Percentiles rank a stretch among this genome's conserved stretches.
Evolutionary conservation across 176 grass and related monocot species (phyloP).

Genomic region (Guadua angustifolia): DNA sequence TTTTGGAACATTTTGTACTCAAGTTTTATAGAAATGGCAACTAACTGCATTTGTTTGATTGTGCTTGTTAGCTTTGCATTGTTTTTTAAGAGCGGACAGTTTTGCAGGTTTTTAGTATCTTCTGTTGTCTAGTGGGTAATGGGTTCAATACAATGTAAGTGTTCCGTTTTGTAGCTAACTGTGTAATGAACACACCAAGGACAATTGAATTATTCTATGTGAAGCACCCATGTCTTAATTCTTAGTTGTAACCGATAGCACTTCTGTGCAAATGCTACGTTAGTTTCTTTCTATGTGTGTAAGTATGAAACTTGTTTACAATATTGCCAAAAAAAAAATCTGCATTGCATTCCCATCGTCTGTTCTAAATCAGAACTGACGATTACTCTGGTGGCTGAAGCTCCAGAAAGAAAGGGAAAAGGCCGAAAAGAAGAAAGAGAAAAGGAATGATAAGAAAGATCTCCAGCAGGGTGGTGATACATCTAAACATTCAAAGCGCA

Average conservation of each 20-base stretch:
- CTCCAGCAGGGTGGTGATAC: slow-evolving; percentile 31
- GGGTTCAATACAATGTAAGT: background rate
- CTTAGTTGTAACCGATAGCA: slow-evolving; percentile 26
- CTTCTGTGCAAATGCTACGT: background rate
- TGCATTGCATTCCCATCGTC: slow-evolving; percentile 64
- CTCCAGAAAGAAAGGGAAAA: slow-evolving; percentile 68
- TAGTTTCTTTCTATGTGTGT: slow-evolving; percentile 15
- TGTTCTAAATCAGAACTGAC: slow-evolving; percentile 83
- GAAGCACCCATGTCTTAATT: slow-evolving; percentile 22
- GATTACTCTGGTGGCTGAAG: slow-evolving; percentile 84
- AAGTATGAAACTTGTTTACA: slow-evolving; percentile 14
- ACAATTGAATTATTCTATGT: slow-evolving; percentile 1
- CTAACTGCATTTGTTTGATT: background rate
- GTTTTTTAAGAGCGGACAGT: background rate
- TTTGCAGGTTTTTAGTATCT: background rate
- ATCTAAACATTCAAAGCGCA: slow-evolving; percentile 57
- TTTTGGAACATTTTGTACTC: background rate
- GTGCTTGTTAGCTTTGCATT: background rate
- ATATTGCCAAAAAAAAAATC: slow-evolving; percentile 51
- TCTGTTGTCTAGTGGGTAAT: background rate
- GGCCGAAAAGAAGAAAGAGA: slow-evolving; percentile 54
- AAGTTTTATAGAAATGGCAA: background rate
- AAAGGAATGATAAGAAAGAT: slow-evolving; percentile 60
- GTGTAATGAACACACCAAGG: slow-evolving; percentile 34
- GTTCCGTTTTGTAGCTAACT: slow-evolving; percentile 4